Base-by-base conservation (phyloP, 148 eudicot genomes). In the Suaeda aralocaspica region DNA sequence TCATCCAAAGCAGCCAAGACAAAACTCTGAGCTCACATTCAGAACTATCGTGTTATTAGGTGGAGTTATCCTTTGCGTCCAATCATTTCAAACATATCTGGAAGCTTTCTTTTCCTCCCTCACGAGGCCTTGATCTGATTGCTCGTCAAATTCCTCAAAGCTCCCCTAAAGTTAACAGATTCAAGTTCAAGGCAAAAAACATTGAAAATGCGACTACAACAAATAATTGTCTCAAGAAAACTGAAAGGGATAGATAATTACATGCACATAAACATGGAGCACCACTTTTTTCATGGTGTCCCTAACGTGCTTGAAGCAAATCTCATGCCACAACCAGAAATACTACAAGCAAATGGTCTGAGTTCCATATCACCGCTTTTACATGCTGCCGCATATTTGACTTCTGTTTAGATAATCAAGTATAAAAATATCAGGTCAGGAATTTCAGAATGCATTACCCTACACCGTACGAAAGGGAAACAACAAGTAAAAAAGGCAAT, bases 271-370 rank as follows among this genome's bases (percentile, higher is more conserved):
- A 14, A 81, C 66, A 72, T 91, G 97, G 77, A 85, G 76, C 19
- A n/a, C 73, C 77, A 9, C 93, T 68, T 70, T 86, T 84, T 78
- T 95, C 99, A 10, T 91, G 99, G 24, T 87, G 71, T 91, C 92
- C 72, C 93, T 89, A 63, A 91, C 99, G 57, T 95, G 99, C 82
- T 91, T 95, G 83, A 86, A 11, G 91, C 45, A 60, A 95, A 95
- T 64, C 80, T 87, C 96, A 77, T 82, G 68, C 80, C 85, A 81
- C 97, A 95, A 5, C 92, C 92, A 53, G 87, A 72, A n/a, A 95
- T 18, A 49, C 87, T 66, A 66, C 99, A 95, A 9, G 59, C 60
- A 70, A 82, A 82, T 16, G 88, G 96, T 68, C 73, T 85, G 44
- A 82, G 72, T 31, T 81, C 82, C 60, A 84, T 73, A 78, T 95